Evolutionary conservation across 805 yeast genomes (phyloP).

Genomic region (Spathaspora sp.): DNA sequence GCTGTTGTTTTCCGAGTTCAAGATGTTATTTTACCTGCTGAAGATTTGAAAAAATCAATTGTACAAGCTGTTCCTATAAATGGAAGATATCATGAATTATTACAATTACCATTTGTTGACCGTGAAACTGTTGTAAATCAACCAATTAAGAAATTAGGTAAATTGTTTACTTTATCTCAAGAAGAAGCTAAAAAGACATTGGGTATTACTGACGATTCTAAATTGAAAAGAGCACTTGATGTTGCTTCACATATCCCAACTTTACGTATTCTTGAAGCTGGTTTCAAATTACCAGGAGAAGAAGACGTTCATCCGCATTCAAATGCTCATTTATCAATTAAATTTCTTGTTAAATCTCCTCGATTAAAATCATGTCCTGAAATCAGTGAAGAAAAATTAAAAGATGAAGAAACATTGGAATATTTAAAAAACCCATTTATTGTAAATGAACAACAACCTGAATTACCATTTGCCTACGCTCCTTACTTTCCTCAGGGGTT

Average conservation of each 20-base stretch:
- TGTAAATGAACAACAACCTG: constrained; percentile 65
- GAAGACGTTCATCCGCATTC: constrained; percentile 63
- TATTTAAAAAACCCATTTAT: constrained; percentile 68
- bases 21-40: constrained; percentile 56
- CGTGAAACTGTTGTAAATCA: constrained; percentile 38
- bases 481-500: constrained; percentile 68
- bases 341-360: constrained; percentile 73
- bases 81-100: constrained; percentile 55
- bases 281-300: constrained; percentile 88
- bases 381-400: constrained; percentile 35
- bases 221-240: constrained; percentile 46
- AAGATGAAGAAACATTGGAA: constrained; percentile 63
- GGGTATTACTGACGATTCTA: constrained; percentile 45
- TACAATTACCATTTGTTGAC: constrained; percentile 79
- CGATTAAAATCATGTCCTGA: constrained; percentile 56
- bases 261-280: constrained; percentile 63
- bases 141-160: constrained; percentile 62
- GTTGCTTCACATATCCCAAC: constrained; percentile 67
- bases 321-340: constrained; percentile 68
- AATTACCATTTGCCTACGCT: constrained; percentile 59
- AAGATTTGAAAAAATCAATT: constrained; percentile 66
- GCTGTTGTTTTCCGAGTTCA: constrained; percentile 74
- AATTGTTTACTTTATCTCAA: constrained; percentile 57
- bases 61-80: constrained; percentile 68
- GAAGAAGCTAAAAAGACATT: constrained; percentile 53